phyloP scores from a whole-genome alignment of 257 asterid species.

The Penstemon davidsonii region DNA sequence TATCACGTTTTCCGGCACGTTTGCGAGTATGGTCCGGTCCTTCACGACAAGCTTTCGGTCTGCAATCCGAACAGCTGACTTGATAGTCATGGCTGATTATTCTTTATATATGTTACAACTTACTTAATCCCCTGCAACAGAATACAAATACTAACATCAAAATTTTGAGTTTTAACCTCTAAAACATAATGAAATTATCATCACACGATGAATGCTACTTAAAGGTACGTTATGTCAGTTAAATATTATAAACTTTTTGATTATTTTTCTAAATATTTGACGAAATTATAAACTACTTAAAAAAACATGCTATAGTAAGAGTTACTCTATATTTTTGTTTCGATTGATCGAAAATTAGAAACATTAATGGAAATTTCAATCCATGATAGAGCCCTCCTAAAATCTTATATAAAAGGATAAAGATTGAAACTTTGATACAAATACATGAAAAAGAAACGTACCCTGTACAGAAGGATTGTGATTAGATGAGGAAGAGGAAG shows the following conservation, averaged over 20 bases:
- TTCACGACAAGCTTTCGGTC: constrained; percentile 48
- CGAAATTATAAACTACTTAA: not conserved
- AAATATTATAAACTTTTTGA: not conserved
- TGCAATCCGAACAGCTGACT: constrained; percentile 42
- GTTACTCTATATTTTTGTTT: no score
- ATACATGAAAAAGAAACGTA: no score
- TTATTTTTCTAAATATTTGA: not conserved
- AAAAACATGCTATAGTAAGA: not conserved
- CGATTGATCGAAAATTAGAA: no score
- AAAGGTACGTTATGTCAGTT: no score
- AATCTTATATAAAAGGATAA: no score
- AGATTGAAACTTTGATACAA: not conserved
- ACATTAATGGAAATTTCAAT: no score
- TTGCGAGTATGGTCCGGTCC: constrained; percentile 44
- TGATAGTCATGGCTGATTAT: constrained; percentile 44
- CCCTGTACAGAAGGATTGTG: constrained; percentile 41
- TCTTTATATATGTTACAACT: constrained; percentile 10
- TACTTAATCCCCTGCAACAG: constrained; percentile 34
- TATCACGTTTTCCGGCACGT: constrained; percentile 51
- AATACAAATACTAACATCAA: constrained; percentile 9
- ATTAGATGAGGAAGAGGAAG: constrained; percentile 22
- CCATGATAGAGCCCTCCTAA: no score
- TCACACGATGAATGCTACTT: no score
- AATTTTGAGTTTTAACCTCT: not conserved
- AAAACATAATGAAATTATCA: no score